Evolutionary conservation across 306 rosid species (phyloP).

Genomic region (Quercus gilva): DNA sequence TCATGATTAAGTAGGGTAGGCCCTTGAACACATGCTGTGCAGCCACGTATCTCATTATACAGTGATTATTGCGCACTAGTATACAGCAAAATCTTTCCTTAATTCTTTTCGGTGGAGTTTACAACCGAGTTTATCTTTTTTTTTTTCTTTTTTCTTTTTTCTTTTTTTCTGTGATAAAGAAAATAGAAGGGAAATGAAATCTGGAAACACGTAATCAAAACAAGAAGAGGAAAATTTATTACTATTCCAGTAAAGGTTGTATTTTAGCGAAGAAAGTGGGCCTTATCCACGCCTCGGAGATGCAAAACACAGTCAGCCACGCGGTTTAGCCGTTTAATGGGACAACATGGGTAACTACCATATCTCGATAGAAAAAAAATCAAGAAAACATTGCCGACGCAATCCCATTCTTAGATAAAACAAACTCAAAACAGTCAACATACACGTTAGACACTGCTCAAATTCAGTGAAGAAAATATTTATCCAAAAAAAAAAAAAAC

Average conservation of each 20-base stretch:
- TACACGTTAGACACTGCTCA: background rate
- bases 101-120: too few relatives aligned
- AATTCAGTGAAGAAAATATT: slow-evolving; percentile 6
- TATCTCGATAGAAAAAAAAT: too few relatives aligned
- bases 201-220: too few relatives aligned
- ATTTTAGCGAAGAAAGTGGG: background rate
- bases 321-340: slow-evolving; percentile 9
- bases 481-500: background rate
- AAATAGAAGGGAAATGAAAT: background rate
- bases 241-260: too few relatives aligned
- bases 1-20: too few relatives aligned
- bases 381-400: background rate
- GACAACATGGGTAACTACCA: background rate
- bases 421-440: background rate
- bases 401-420: background rate
- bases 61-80: too few relatives aligned
- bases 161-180: background rate
- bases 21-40: too few relatives aligned
- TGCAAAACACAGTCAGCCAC: background rate
- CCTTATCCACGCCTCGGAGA: background rate
- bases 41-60: too few relatives aligned
- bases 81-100: too few relatives aligned
- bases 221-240: too few relatives aligned
- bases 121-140: too few relatives aligned
- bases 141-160: too few relatives aligned